Evolutionary conservation across 2,329 filamentous ascomycete genomes (phyloP), one percentile per base, ranked within the genome.

Genomic region (Cladosporium sp.): DNA sequence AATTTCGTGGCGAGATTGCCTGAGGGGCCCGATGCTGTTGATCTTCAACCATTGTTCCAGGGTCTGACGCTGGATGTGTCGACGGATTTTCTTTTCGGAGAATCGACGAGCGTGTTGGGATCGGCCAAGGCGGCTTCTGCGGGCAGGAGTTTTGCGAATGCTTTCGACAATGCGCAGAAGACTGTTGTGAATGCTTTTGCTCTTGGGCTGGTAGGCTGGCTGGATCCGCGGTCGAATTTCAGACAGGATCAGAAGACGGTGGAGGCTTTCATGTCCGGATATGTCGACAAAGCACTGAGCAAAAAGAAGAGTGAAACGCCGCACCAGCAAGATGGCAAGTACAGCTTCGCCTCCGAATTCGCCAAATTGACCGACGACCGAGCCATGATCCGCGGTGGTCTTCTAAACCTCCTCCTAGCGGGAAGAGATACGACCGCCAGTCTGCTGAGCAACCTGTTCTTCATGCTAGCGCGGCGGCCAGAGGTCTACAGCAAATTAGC

Each of bases 281-380:
- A 78, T 63, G 81, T 83, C 56, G 76, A 81, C 34, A 73, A 79
- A 39, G 81, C 81, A 0, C 71, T 83, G 43, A 59, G 61, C 32
- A 57, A 58, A 46, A 30, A 69, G 66, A 49, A 59, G 39, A n/a
- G 85, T 95, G 1, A 87, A 7, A 32, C 23, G 88, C 57, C 83
- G 87, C 67, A 79, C 85, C 92, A 91, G 74, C 86, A 86, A 8
- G 89, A 91, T 73, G 80, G 84, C 67, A 85, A 84, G 54, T 93
- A 95, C 77, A 96, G 91, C 1, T 96, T 97, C 79, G 84, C 97
- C 26, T 91, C 97, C 77, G 91, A 91, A 26, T 85, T 97, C 2
- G 92, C 92, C 49, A 84, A 85, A 48, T 93, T 91, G 79, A 96
- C 93, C 0, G 87, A 91, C 39, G 81, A 84, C 67, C 75, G 79